phyloP scores from a whole-genome alignment of 345 rosid species.

The Noccaea caerulescens region DNA sequence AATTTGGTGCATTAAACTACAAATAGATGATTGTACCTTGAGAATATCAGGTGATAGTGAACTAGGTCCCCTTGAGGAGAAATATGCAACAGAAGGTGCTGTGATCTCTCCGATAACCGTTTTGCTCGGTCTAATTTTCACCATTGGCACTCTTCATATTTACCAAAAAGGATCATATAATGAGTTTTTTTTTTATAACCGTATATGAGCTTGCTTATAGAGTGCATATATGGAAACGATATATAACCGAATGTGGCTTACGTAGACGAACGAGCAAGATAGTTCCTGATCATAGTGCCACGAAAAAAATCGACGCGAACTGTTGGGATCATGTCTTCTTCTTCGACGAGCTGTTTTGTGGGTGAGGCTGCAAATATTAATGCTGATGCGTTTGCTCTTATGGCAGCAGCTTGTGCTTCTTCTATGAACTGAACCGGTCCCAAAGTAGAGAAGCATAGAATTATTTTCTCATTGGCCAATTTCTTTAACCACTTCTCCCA shows the following conservation, averaged over 20 bases:
- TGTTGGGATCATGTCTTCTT: conserved; percentile 55
- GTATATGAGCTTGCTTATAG: neutral
- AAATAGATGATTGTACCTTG: conserved; percentile 49
- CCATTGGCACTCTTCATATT: conserved; percentile 50
- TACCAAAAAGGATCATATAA: conserved; percentile 24
- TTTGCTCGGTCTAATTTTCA: conserved; percentile 51
- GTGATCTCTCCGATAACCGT: conserved; percentile 55
- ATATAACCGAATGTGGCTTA: conserved; percentile 27
- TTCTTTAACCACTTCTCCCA: conserved; percentile 47
- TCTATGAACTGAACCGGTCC: conserved; percentile 49
- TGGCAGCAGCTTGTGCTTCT: conserved; percentile 60
- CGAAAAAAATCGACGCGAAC: conserved; percentile 56
- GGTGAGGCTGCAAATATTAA: conserved; percentile 63
- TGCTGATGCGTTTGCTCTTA: conserved; percentile 52
- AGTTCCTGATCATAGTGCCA: conserved; percentile 58
- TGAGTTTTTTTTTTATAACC: neutral
- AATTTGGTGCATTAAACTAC: neutral
- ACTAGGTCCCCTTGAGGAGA: conserved; percentile 79
- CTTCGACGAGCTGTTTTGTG: conserved; percentile 53
- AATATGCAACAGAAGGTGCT: conserved; percentile 64
- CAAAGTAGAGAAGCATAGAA: conserved; percentile 62
- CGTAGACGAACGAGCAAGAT: conserved; percentile 49
- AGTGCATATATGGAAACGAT: neutral
- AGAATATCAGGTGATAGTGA: conserved; percentile 66
- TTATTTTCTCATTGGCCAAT: conserved; percentile 48